Conservation (phyloP, 306 rosid genomes). For the Mimosa bimucronata region DNA sequence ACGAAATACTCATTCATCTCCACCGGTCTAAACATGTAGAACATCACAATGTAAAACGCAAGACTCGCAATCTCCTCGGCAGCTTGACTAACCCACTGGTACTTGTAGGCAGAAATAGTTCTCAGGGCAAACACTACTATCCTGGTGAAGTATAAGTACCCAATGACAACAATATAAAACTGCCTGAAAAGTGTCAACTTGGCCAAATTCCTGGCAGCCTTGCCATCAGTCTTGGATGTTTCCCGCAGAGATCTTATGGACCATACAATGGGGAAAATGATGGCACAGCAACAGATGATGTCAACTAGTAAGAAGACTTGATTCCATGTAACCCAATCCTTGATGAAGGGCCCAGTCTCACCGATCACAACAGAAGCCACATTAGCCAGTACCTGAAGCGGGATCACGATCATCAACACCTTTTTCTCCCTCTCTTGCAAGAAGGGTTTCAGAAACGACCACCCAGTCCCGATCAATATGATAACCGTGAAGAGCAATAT, state of each 20-base stretch:
- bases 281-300: constrained; percentile 89
- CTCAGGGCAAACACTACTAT: constrained; percentile 86
- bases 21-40: constrained; percentile 95
- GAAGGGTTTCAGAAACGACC: constrained; percentile 88
- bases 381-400: constrained; percentile 90
- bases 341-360: constrained; percentile 89
- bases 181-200: constrained; percentile 90
- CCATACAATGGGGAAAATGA: constrained; percentile 94
- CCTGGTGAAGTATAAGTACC: constrained; percentile 80
- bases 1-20: constrained; percentile 83
- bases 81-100: constrained; percentile 91
- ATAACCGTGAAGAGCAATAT: constrained; percentile 79
- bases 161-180: constrained; percentile 87
- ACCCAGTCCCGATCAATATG: constrained; percentile 87
- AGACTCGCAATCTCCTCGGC: constrained; percentile 89
- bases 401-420: constrained; percentile 93
- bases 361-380: constrained; percentile 87
- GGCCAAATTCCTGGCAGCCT: constrained; percentile 80
- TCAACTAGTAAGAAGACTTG: constrained; percentile 91
- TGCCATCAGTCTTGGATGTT: constrained; percentile 89
- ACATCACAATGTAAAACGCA: constrained; percentile 73
- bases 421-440: constrained; percentile 92
- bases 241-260: constrained; percentile 83
- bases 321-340: constrained; percentile 96
- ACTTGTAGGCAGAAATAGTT: constrained; percentile 90